phyloP scores from a whole-genome alignment of 495 filamentous ascomycete species.

The Barbatosphaeria neglecta region DNA sequence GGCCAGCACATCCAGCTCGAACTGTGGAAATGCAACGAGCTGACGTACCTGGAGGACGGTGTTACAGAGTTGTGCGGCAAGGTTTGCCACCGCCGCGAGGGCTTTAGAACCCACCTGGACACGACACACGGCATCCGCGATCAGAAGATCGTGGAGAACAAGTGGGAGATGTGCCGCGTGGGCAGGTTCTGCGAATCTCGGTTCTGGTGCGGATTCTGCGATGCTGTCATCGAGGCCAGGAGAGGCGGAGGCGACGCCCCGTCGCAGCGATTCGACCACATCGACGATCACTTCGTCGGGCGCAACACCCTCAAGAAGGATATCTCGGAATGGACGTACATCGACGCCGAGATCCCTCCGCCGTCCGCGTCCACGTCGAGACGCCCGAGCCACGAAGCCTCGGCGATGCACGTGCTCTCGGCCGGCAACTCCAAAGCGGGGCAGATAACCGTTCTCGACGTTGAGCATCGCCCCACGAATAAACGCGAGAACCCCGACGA shows the following conservation, averaged over 20 bases:
- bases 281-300: constrained; percentile 64
- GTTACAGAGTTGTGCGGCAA: constrained; percentile 36
- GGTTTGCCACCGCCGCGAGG: constrained; percentile 49
- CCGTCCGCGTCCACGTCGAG: background rate
- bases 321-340: constrained; percentile 25
- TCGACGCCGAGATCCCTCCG: constrained; percentile 8
- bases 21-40: constrained; percentile 61
- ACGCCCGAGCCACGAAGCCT: background rate
- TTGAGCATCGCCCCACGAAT: background rate
- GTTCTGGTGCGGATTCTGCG: constrained; percentile 92
- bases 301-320: constrained; percentile 15
- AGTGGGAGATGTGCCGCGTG: constrained; percentile 44
- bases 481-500: background rate
- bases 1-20: constrained; percentile 70
- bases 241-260: constrained; percentile 45
- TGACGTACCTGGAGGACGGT: constrained; percentile 5
- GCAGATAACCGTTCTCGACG: background rate
- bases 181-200: constrained; percentile 55
- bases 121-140: constrained; percentile 39
- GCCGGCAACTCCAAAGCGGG: too few relatives aligned
- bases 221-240: constrained; percentile 41
- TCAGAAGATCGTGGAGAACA: constrained; percentile 26
- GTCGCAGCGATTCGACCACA: constrained; percentile 78
- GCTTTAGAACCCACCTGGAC: constrained; percentile 48
- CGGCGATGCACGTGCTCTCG: background rate